Base-by-base conservation (phyloP, 345 rosid species). In the Orychophragmus violaceus region DNA sequence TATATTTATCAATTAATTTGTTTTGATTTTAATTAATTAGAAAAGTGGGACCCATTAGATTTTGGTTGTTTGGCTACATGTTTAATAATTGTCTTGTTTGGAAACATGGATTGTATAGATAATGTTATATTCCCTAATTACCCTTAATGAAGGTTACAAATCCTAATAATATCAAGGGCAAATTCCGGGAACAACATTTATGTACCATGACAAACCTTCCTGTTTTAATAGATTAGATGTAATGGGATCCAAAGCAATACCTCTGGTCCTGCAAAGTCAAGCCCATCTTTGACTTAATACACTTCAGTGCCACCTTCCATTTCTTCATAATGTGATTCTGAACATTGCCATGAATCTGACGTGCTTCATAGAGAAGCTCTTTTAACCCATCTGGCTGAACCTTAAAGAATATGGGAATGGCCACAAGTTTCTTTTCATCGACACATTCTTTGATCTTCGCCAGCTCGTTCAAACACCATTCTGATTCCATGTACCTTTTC, bases 361-460 rank as follows among this genome's bases (percentile, higher is more conserved):
- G 22, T 62, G 29, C 56, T 0, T 19, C 30, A 46, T 24, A 3
- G 18, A 64, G 25, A 35, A 66, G 71, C 2, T 2, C 16, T n/a
- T 19, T 2, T 42, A 66, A 28, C 5, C 41, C 44, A 19, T 0
- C n/a, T 41, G 71, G 55, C 13, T 21, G 3, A 11, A 67, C 54
- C 33, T 55, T 55, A 32, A 3, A 67, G 71, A 67, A 67, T 29
- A 67, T 67, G 27, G 72, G 72, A 35, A 68, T 14, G 64, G 23
- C 64, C 36, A 32, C 27, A 24, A 68, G 57, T 32, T 57, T 68
- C 8, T 4, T 1, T 32, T 68, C 21, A 1, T 46, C 56, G 1
- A 32, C 27, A 32, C 57, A 2, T 22, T 68, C 27, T 23, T 56
- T 68, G 22, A 68, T 68, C 58, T 33, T 68, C 14, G 0, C 50